Conservation (phyloP, 1,139 yeast species). For the Geotrichum fermentans region DNA sequence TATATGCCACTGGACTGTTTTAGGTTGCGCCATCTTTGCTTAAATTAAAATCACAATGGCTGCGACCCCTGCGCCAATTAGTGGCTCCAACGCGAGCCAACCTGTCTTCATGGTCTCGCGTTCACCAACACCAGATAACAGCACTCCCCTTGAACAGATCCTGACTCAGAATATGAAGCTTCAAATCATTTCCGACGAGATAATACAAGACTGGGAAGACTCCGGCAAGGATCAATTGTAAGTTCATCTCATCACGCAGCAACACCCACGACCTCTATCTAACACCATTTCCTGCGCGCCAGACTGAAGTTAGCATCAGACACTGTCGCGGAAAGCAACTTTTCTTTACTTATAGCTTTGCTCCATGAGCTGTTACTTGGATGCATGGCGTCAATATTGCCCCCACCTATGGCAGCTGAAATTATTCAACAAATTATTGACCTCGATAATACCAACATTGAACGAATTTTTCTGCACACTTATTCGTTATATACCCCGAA, state of each 20-base stretch:
- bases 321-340: constrained; percentile 13
- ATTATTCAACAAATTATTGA: constrained; percentile 13
- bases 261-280: constrained; percentile 1
- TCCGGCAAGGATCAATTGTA: constrained; percentile 24
- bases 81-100: neutral
- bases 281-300: neutral
- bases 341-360: constrained; percentile 21
- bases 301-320: constrained; percentile 17
- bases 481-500: constrained; percentile 23
- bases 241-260: constrained; percentile 11
- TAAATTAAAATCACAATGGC: neutral
- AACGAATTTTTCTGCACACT: constrained; percentile 26
- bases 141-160: neutral
- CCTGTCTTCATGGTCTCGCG: neutral
- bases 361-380: constrained; percentile 27
- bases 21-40: too few species aligned
- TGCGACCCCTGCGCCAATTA: neutral
- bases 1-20: too few species aligned
- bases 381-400: constrained; percentile 18
- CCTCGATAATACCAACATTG: constrained; percentile 8
- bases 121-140: neutral
- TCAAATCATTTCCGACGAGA: constrained; percentile 21
- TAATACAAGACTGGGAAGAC: constrained; percentile 24
- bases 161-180: constrained; percentile 16
- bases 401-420: constrained; percentile 16